Percentiles rank a stretch among this genome's conserved stretches.
Conservation (phyloP, 495 filamentous ascomycete genomes). For the Astrothelium macrocarpum region DNA sequence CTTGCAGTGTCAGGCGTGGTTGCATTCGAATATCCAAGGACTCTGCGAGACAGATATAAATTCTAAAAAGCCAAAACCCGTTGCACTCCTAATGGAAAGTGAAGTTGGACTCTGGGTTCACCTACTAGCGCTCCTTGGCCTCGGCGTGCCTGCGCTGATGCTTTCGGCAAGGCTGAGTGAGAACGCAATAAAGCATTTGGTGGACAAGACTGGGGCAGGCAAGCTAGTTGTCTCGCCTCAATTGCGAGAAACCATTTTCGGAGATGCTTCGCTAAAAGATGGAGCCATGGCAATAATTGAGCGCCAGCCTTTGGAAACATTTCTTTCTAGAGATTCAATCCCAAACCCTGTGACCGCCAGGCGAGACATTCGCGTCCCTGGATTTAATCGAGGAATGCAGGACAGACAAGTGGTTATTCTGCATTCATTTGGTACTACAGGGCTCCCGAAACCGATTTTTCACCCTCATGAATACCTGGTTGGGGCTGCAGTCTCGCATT, state of each 20-base stretch:
- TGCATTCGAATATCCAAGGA: neutral
- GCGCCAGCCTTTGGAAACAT: neutral
- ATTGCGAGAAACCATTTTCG: constrained; percentile 11
- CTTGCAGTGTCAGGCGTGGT: neutral
- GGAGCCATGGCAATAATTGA: neutral
- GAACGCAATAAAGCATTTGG: constrained; percentile 22
- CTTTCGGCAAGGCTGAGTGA: constrained; percentile 5
- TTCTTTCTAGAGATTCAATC: neutral
- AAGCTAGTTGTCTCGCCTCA: constrained; percentile 23
- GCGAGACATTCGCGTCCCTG: constrained; percentile 4
- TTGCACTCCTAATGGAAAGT: neutral
- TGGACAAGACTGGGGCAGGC: constrained; percentile 19
- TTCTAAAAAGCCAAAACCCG: neutral
- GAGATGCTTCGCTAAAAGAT: neutral
- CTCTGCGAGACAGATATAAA: neutral
- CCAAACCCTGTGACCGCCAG: neutral
- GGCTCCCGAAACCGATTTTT: constrained; percentile 40
- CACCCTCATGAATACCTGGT: constrained; percentile 37
- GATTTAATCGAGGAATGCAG: constrained; percentile 16
- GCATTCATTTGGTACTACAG: constrained; percentile 42
- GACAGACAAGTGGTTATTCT: constrained; percentile 36
- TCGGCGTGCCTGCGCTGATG: neutral
- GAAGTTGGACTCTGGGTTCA: neutral
- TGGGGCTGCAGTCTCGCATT: constrained; percentile 30
- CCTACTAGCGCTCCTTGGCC: neutral